Conservation (phyloP, 306 rosid genomes). For the Gynostemma pentaphyllum region DNA sequence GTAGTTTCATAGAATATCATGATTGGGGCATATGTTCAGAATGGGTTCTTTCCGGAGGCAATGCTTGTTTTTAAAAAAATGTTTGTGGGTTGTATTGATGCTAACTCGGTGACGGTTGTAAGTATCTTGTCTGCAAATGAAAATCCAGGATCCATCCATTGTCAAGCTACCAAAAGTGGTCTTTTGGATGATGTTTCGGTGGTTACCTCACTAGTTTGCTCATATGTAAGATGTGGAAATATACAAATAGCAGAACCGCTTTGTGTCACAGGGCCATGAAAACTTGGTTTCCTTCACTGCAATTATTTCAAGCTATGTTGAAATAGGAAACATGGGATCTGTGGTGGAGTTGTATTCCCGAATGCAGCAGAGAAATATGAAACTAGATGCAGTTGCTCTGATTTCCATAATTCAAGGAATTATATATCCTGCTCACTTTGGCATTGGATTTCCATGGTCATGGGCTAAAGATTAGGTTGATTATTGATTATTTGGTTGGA, state of each 20-base stretch:
- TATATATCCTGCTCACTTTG: no score
- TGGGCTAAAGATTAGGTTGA: constrained; percentile 46
- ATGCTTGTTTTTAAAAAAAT: constrained; percentile 41
- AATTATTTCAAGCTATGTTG: constrained; percentile 49
- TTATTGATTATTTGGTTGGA: no score
- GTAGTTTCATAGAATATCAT: constrained; percentile 74
- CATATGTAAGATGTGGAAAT: constrained; percentile 36
- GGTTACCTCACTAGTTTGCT: no score
- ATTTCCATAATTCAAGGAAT: constrained; percentile 63
- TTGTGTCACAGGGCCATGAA: constrained; percentile 29
- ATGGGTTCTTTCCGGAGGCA: constrained; percentile 38
- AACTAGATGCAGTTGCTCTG: constrained; percentile 55
- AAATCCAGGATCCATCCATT: constrained; percentile 39
- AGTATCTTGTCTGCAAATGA: no score
- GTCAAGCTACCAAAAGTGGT: constrained; percentile 44
- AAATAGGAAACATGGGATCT: constrained; percentile 30
- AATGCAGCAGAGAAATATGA: constrained; percentile 35
- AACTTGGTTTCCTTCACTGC: no score
- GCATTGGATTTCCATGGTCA: constrained; percentile 56
- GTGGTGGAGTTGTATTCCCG: constrained; percentile 34
- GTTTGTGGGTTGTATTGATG: constrained; percentile 32
- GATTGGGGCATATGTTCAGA: no score
- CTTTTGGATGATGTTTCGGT: constrained; percentile 34
- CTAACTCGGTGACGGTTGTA: constrained; percentile 49
- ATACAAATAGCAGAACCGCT: constrained; percentile 37